phyloP scores from a whole-genome alignment of 495 filamentous ascomycete genomes.

The Daldinia concentrica region DNA sequence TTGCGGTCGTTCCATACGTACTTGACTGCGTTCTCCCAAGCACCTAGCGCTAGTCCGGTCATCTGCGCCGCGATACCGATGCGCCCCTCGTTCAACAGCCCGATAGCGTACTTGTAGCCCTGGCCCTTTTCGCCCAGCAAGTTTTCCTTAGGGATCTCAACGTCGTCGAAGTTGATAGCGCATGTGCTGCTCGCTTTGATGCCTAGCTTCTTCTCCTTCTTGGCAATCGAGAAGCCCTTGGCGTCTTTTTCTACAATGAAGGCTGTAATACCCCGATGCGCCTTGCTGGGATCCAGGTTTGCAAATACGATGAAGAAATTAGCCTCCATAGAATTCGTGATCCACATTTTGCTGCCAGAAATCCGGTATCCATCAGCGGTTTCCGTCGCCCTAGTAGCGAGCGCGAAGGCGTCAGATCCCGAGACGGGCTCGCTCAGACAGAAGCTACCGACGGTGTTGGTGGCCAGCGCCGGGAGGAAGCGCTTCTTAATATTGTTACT shows the following conservation, averaged over 20 bases:
- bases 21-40: conserved; percentile 93
- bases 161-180: conserved; percentile 97
- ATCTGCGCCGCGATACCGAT: conserved; percentile 99
- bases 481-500: conserved; percentile 77
- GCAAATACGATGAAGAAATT: conserved; percentile 98
- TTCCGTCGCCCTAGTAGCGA: conserved; percentile 85
- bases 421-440: conserved; percentile 94
- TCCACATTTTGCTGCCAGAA: conserved; percentile 98
- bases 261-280: conserved; percentile 95
- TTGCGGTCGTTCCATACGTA: conserved; percentile 96
- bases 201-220: conserved; percentile 99
- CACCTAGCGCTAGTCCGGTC: conserved; percentile 94
- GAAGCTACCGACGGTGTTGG: conserved; percentile 92
- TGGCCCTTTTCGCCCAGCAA: conserved; percentile 87
- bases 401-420: conserved; percentile 94
- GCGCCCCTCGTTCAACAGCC: conserved; percentile 93
- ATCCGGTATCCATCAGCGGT: conserved; percentile 82
- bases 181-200: conserved; percentile 96
- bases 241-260: conserved; percentile 93
- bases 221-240: conserved; percentile 91
- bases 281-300: conserved; percentile 86
- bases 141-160: conserved; percentile 87
- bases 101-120: conserved; percentile 98
- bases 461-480: conserved; percentile 88
- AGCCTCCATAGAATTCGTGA: conserved; percentile 94